These are phyloP conservation scores for Selaginella moellendorffii DNA, from an alignment of 75 land plant species.

Conservation along the genomic window DNA sequence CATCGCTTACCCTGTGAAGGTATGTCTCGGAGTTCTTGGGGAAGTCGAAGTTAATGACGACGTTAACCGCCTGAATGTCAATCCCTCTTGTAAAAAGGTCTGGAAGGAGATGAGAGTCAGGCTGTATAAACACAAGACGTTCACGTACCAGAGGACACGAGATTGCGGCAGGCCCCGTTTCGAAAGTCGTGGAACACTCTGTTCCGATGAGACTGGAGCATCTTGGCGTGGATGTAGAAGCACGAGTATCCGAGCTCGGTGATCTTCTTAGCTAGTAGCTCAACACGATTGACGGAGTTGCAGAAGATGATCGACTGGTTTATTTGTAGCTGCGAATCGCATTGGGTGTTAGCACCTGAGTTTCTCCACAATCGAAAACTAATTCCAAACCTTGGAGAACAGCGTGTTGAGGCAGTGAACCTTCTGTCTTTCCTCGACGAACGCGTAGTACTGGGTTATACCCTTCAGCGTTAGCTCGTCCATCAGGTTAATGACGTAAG, in stretches of 20 bases:
- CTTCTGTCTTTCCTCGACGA: slow-evolving; percentile 95
- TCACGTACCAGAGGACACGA: slow-evolving; percentile 75
- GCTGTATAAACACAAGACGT: not conserved
- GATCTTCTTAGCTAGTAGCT: slow-evolving; percentile 83
- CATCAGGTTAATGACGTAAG: slow-evolving; percentile 86
- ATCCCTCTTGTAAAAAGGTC: slow-evolving; percentile 91
- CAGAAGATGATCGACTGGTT: slow-evolving; percentile 95
- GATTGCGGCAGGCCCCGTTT: slow-evolving; percentile 93
- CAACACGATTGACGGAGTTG: slow-evolving; percentile 98
- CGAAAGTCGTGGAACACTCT: slow-evolving; percentile 94
- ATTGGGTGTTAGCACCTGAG: no score
- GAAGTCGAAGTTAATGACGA: slow-evolving; percentile 91
- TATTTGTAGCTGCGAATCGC: slow-evolving; percentile 67
- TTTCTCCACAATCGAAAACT: no score
- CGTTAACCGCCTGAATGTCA: slow-evolving; percentile 92
- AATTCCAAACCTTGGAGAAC: slow-evolving; percentile 63
- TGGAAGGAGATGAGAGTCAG: slow-evolving; percentile 18
- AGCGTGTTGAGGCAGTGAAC: slow-evolving; percentile 91
- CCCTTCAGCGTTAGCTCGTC: slow-evolving; percentile 95
- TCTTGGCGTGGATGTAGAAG: slow-evolving; percentile 92
- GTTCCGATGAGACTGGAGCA: slow-evolving; percentile 91
- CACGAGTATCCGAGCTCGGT: slow-evolving; percentile 95
- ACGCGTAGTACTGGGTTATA: slow-evolving; percentile 91
- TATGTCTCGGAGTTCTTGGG: slow-evolving; percentile 93
- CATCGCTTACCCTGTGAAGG: slow-evolving; percentile 65